A percentile compares a stretch with the other conserved stretches of the same genome.
phyloP scores from a whole-genome alignment of 108 stramenopile genomes.

The Cylindrotheca fusiformis region DNA sequence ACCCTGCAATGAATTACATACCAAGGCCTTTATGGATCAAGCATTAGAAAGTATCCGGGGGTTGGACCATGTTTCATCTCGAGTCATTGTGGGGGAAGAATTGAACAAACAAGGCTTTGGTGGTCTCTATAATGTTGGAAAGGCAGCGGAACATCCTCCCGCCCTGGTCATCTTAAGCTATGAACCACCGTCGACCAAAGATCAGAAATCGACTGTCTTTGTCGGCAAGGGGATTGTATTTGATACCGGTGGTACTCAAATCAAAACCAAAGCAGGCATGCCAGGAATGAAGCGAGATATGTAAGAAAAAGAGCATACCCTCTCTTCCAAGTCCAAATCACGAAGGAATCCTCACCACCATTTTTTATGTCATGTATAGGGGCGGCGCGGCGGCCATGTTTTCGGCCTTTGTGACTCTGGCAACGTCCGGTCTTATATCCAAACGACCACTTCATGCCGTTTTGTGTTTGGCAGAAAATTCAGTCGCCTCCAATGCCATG shows the following conservation, averaged over 20 bases:
- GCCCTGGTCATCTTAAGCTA: constrained; percentile 73
- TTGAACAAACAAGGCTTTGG: constrained; percentile 73
- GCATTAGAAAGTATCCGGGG: constrained; percentile 18
- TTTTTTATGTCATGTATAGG: too few relatives aligned
- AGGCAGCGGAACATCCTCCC: constrained; percentile 72
- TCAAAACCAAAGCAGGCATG: constrained; percentile 82
- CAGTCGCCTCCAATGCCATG: constrained; percentile 67
- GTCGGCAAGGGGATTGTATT: constrained; percentile 92
- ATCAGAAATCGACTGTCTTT: constrained; percentile 41
- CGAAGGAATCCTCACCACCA: too few relatives aligned
- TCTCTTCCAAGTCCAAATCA: constrained; percentile 65
- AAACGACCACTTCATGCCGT: constrained; percentile 47
- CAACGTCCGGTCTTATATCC: constrained; percentile 22
- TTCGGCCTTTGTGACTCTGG: background rate
- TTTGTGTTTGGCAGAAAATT: constrained; percentile 84
- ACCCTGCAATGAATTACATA: constrained; percentile 48
- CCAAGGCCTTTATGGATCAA: constrained; percentile 45
- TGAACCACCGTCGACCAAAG: constrained; percentile 26
- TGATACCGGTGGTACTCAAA: constrained; percentile 76
- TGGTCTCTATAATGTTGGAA: constrained; percentile 83
- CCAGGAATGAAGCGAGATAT: constrained; percentile 87
- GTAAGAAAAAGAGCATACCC: constrained; percentile 78
- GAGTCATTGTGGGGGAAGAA: constrained; percentile 76
- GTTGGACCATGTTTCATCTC: constrained; percentile 29
- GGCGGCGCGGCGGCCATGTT: background rate